Percentiles rank a stretch among this genome's conserved stretches.
Evolutionary conservation across 2,329 filamentous ascomycete species (phyloP).

Genomic region (Fusarium verticillioides): DNA sequence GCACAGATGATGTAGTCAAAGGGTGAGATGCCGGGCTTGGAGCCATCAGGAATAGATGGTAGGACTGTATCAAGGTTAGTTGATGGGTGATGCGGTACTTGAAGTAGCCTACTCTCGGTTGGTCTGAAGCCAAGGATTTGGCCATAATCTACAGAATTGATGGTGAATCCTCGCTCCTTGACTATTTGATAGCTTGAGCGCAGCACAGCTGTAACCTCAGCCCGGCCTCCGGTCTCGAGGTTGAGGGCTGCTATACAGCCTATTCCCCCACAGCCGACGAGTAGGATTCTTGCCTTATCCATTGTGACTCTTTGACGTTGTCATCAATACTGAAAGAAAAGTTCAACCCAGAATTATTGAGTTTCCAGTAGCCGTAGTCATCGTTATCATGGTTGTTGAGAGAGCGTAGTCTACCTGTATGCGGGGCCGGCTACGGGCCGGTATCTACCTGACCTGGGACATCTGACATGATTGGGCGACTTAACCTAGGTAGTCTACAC

Average conservation of each 20-base stretch:
- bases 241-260: conserved; percentile 41
- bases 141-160: conserved; percentile 41
- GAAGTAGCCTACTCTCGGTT: conserved; percentile 28
- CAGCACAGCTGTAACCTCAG: conserved; percentile 40
- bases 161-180: conserved; percentile 37
- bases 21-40: conserved; percentile 14
- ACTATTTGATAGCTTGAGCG: conserved; percentile 41
- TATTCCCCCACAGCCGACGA: conserved; percentile 42
- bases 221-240: conserved; percentile 34
- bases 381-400: conserved; percentile 11
- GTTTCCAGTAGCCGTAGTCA: background rate
- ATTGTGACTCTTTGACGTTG: background rate
- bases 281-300: conserved; percentile 30
- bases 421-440: conserved; percentile 20
- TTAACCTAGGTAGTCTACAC: background rate
- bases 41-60: conserved; percentile 33
- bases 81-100: background rate
- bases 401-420: conserved; percentile 10
- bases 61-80: conserved; percentile 29
- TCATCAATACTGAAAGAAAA: background rate
- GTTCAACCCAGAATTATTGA: background rate
- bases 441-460: background rate
- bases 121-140: conserved; percentile 33
- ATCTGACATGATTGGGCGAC: conserved; percentile 18
- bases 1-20: conserved; percentile 43